Percentiles rank a stretch among this genome's conserved stretches.
These are phyloP conservation scores for Myrica gale DNA, from an alignment of 306 rosid genomes.

Conservation along the genomic window DNA sequence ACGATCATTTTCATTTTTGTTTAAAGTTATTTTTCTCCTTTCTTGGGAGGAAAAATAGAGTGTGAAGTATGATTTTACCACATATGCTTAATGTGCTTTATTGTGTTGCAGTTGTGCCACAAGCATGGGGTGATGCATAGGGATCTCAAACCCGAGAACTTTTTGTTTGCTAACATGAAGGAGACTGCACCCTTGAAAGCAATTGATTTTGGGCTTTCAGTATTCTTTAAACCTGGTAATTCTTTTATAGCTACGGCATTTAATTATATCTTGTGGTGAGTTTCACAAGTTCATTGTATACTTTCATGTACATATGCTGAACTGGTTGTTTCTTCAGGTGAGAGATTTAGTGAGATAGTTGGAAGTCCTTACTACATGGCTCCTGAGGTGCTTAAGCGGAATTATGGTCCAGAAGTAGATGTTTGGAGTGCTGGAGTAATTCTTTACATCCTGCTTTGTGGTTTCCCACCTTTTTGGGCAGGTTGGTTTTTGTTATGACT, in stretches of 20 bases:
- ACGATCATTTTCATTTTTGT: neutral
- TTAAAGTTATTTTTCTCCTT: neutral
- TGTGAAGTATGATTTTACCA: neutral
- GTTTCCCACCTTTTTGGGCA: conserved; percentile 99
- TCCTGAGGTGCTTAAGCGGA: conserved; percentile 86
- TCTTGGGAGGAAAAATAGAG: neutral
- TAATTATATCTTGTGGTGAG: conserved; percentile 4
- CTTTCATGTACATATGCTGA: conserved; percentile 24
- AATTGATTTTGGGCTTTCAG: conserved; percentile 91
- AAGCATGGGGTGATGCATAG: conserved; percentile 94
- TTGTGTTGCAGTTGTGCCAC: conserved; percentile 75
- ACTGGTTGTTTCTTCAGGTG: conserved; percentile 47
- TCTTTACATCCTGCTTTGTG: conserved; percentile 91
- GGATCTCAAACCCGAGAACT: conserved; percentile 96
- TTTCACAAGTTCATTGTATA: conserved; percentile 15
- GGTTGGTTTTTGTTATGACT: conserved; percentile 50
- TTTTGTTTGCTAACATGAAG: conserved; percentile 84
- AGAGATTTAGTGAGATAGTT: conserved; percentile 79
- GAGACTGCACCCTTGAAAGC: conserved; percentile 82
- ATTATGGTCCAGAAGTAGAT: conserved; percentile 89
- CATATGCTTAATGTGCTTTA: conserved; percentile 1
- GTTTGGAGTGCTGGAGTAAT: conserved; percentile 99
- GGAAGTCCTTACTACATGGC: conserved; percentile 99
- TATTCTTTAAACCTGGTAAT: conserved; percentile 87
- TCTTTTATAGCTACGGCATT: conserved; percentile 14